These are phyloP conservation scores for Sphaerosporella brunnea DNA, from an alignment of 495 filamentous ascomycete species.

Conservation along the genomic window DNA sequence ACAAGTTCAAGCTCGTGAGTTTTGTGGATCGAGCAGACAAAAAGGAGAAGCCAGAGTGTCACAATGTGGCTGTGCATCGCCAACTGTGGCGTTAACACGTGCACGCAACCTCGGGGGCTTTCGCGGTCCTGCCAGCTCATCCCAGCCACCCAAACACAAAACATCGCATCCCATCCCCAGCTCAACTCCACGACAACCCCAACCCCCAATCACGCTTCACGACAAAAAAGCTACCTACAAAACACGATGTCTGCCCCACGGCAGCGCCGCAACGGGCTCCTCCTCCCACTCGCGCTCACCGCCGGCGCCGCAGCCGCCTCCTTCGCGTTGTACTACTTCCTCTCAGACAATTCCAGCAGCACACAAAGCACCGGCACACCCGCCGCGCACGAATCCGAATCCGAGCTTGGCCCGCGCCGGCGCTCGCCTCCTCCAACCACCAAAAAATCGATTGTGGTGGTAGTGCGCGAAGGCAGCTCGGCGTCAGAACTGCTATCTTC, in stretches of 20 bases:
- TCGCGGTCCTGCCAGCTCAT: not conserved
- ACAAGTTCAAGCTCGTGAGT: too few relatives aligned
- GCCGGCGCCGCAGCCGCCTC: conserved; percentile 17
- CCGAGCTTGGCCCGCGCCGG: not conserved
- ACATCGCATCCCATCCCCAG: not conserved
- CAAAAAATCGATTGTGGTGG: conserved; percentile 12
- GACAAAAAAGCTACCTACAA: not conserved
- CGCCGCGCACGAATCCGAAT: not conserved
- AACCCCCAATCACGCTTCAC: not conserved
- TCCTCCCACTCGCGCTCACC: conserved; percentile 19
- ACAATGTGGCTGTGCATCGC: not conserved
- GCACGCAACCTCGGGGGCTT: not conserved
- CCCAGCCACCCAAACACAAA: not conserved
- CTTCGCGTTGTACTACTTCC: conserved; percentile 2
- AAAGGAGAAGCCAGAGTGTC: not conserved
- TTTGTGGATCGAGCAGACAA: conserved; percentile 3
- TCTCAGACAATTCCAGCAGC: not conserved
- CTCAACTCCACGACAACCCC: not conserved
- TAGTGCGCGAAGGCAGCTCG: conserved; percentile 10
- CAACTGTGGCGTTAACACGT: not conserved
- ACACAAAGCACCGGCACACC: not conserved
- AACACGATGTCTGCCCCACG: conserved; percentile 13
- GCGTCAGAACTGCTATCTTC: conserved; percentile 13
- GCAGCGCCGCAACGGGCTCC: conserved; percentile 11
- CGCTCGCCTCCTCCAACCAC: not conserved